Evolutionary conservation across 2,329 filamentous ascomycete species (phyloP).

Genomic region (Aspergillus hortae): DNA sequence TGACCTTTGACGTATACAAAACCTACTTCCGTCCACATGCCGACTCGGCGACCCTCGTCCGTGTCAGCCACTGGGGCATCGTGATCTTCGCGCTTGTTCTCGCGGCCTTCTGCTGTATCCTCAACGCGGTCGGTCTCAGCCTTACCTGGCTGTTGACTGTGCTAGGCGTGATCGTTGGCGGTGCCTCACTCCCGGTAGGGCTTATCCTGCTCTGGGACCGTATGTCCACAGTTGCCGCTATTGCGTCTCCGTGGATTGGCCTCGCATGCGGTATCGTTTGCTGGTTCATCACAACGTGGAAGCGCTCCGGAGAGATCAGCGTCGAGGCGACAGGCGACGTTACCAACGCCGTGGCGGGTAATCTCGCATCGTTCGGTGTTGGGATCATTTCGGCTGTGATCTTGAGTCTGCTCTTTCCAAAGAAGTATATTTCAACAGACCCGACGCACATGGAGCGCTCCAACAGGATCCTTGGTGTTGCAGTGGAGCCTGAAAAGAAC

Average conservation of each 20-base stretch:
- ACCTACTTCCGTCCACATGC: conserved; percentile 46
- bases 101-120: conserved; percentile 31
- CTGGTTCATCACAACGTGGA: conserved; percentile 38
- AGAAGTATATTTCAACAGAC: background rate
- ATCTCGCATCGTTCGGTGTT: conserved; percentile 33
- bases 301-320: conserved; percentile 31
- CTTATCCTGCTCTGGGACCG: conserved; percentile 38
- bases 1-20: conserved; percentile 52
- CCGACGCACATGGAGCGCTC: background rate
- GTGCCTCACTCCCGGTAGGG: conserved; percentile 35
- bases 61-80: conserved; percentile 50
- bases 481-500: background rate
- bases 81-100: conserved; percentile 48
- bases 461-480: background rate
- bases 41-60: conserved; percentile 46
- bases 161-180: conserved; percentile 40
- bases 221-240: conserved; percentile 37
- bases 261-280: conserved; percentile 30
- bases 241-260: conserved; percentile 34
- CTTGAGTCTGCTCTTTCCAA: conserved; percentile 32
- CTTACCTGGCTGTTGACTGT: conserved; percentile 41
- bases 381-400: conserved; percentile 33
- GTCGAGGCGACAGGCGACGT: conserved; percentile 36
- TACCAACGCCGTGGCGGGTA: conserved; percentile 39
- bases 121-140: conserved; percentile 36